Conservation (phyloP, 352 stramenopile species). For the Phytophthora ohioensis region DNA sequence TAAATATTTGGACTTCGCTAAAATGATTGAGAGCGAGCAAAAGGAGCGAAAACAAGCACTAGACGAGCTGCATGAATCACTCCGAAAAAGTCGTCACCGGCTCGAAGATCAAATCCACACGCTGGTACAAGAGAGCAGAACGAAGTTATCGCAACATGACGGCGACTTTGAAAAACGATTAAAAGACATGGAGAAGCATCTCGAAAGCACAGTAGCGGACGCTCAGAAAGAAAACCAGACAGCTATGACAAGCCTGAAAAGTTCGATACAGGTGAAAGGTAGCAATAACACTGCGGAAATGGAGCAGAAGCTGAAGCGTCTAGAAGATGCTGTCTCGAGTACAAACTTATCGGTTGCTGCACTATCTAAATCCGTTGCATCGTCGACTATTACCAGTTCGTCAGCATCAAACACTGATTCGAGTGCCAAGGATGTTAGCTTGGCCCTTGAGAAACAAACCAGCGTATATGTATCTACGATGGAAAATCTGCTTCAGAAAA, state of each 20-base stretch:
- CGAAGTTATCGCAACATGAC: slow-evolving; percentile 36
- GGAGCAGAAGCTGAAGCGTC: slow-evolving; percentile 35
- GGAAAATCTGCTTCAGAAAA: slow-evolving; percentile 66
- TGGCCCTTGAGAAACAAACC: slow-evolving; percentile 46
- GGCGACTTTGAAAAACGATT: slow-evolving; percentile 48
- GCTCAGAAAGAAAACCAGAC: slow-evolving; percentile 31
- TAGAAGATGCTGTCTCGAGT: slow-evolving; percentile 41
- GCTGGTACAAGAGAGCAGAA: slow-evolving; percentile 48
- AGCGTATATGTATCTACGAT: slow-evolving; percentile 53
- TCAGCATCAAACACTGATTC: slow-evolving; percentile 14
- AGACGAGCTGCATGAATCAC: slow-evolving; percentile 49
- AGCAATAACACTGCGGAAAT: slow-evolving; percentile 20
- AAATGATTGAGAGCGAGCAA: slow-evolving; percentile 54
- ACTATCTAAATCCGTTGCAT: slow-evolving; percentile 32
- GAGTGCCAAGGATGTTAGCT: slow-evolving; percentile 17
- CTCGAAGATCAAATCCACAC: slow-evolving; percentile 63
- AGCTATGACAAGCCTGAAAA: slow-evolving; percentile 20
- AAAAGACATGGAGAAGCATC: slow-evolving; percentile 42
- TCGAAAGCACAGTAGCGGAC: slow-evolving; percentile 13
- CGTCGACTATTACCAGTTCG: not conserved
- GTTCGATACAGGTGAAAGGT: slow-evolving; percentile 10
- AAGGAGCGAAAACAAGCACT: slow-evolving; percentile 54
- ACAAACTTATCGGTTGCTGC: slow-evolving; percentile 18
- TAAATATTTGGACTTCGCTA: slow-evolving; percentile 43
- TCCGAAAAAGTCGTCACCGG: slow-evolving; percentile 53